Evolutionary conservation across 192 early-diverging fungal genomes (phyloP), one percentile per base, ranked within the genome.

Genomic region (Gaertneriomyces sp.): DNA sequence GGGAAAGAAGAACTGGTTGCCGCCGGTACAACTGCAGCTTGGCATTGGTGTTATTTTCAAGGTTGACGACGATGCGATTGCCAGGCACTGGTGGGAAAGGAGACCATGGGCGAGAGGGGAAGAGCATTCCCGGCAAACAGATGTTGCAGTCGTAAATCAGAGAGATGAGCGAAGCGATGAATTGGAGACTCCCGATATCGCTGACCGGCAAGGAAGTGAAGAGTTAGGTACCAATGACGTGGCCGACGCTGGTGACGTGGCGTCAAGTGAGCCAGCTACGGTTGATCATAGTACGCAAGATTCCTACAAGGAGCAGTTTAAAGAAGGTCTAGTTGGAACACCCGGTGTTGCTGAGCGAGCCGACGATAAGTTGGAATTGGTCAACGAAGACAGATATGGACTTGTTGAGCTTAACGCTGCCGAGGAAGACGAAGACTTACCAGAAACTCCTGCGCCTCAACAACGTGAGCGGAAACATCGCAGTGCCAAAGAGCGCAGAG

Each of bases 1-100:
- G 20, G 95, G 93, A 45, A 92, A 93, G 76, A 99, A 98, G 76
- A 91, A 91, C 71, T 93, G 87, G 72, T 76, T 98, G 66, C 95
- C 96, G 6, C 91, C 95, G 6, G 85, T 90, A 14, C 95, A 96
- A 76, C 74, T 99, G 4, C 87, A 95, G 0, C 97, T 96, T 69
- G 96, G 96, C n/a, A 91, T 95, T 75, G 96, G 92, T n/a, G 79
- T 96, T 47, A 33, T 95, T 46, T 99, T 99, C 78, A 80, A 85
- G 45, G 71, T 98, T 47, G 95, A 97, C 61, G 93, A 95, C 42
- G 81, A 84, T 25, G 77, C 50, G 19, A 49, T 89, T 56, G 85
- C 79, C 7, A 78, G 90, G 41, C 96, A 98, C 75, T 72, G 86
- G 17, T 84, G 81, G 49, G 91, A 93, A 42, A 69, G 91, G 40